Percentiles rank a stretch among this genome's conserved stretches.
Evolutionary conservation across 345 rosid genomes (phyloP).

Genomic region (Euphorbia tirucalli): DNA sequence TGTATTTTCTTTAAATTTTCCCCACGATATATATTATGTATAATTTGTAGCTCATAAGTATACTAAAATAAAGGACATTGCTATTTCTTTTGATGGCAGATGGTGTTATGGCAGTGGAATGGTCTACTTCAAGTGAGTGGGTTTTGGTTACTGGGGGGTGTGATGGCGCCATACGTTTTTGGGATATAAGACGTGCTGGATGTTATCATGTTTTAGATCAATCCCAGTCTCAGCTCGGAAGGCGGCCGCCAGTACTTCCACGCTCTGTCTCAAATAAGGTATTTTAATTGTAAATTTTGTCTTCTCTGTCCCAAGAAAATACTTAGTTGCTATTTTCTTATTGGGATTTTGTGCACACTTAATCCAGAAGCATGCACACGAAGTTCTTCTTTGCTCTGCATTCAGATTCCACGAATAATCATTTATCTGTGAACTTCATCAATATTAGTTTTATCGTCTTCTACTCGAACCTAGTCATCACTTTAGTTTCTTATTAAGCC

Average conservation of each 20-base stretch:
- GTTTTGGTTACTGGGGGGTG: constrained; percentile 87
- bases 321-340: not conserved
- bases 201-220: constrained; percentile 87
- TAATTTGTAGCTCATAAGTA: not conserved
- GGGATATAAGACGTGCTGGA: constrained; percentile 97
- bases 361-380: not conserved
- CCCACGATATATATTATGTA: not conserved
- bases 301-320: not conserved
- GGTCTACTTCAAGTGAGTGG: constrained; percentile 97
- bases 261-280: constrained; percentile 56
- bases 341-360: not conserved
- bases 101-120: constrained; percentile 89
- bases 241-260: constrained; percentile 63
- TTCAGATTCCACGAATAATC: not conserved
- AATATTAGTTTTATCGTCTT: not conserved
- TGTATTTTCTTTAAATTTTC: not conserved
- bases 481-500: not conserved
- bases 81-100: constrained; percentile 47
- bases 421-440: not conserved
- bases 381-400: not conserved
- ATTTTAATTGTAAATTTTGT: not conserved
- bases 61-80: constrained; percentile 3
- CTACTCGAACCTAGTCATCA: not conserved
- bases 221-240: constrained; percentile 77
- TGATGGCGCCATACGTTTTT: constrained; percentile 96